Evolutionary conservation across 495 filamentous ascomycete species (phyloP).

Genomic region (Penicillium arizonense): DNA sequence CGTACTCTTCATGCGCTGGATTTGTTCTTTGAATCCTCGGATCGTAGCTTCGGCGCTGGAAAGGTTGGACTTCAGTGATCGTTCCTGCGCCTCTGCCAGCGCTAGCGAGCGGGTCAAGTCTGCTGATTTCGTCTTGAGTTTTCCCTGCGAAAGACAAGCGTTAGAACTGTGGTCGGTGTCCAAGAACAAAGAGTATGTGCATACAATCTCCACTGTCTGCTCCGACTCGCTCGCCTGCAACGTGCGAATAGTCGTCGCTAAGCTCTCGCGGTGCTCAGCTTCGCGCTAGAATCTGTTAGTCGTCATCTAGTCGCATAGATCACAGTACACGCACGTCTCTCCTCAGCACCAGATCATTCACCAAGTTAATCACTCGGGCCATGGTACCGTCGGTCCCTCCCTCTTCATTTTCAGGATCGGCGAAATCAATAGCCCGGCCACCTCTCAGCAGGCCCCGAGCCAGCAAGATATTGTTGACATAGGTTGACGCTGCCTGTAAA

Average conservation of each 20-base stretch:
- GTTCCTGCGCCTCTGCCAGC: conserved; percentile 69
- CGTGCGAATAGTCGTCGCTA: conserved; percentile 75
- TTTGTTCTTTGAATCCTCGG: conserved; percentile 73
- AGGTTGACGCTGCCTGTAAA: conserved; percentile 82
- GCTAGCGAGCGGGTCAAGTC: conserved; percentile 76
- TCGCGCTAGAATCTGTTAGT: conserved; percentile 64
- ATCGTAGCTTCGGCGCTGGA: conserved; percentile 68
- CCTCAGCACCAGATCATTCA: conserved; percentile 85
- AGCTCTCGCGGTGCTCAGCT: conserved; percentile 74
- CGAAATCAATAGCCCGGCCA: conserved; percentile 83
- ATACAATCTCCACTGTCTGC: conserved; percentile 59
- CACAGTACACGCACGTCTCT: conserved; percentile 64
- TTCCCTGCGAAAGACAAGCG: conserved; percentile 35
- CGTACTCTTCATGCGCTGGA: conserved; percentile 69
- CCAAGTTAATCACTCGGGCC: conserved; percentile 82
- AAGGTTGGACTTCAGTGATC: conserved; percentile 64
- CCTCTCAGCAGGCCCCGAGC: conserved; percentile 84
- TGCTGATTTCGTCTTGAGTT: conserved; percentile 64
- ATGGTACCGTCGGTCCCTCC: conserved; percentile 67
- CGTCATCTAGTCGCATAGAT: background rate
- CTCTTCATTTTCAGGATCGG: conserved; percentile 65
- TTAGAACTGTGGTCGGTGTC: conserved; percentile 9
- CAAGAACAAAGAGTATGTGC: background rate
- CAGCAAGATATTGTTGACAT: conserved; percentile 94
- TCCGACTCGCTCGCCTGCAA: conserved; percentile 70